Base-by-base conservation (phyloP, 805 yeast species). In the Saccharomycopsis oosterbeekiorum region DNA sequence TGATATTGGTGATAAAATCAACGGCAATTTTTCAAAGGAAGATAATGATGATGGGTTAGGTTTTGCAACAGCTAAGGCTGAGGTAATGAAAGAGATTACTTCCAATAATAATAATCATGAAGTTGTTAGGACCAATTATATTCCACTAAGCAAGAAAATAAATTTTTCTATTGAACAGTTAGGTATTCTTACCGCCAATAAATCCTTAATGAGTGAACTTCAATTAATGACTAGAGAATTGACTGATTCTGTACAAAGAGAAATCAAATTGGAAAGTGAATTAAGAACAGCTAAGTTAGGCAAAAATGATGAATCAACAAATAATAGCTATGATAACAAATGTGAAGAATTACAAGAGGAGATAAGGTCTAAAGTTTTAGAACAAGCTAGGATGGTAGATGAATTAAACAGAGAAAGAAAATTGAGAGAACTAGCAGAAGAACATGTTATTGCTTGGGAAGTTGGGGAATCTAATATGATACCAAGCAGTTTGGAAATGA, bases 211-310 rank as follows among this genome's bases (percentile, higher is more conserved):
- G 66, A 78, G 80, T 60, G 93, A 88, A 68, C 71, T 88, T 50
- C 86, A 84, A 62, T 68, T 86, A 26, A 85, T 88, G 1, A 84
- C 92, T 0, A 80, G 81, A 29, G 96, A 88, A 67, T 75, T 88
- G 57, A 92, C 91, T 0, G 82, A 82, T 26, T 84, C 92, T 0
- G 85, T 88, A 55, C 80, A 82, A 59, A 74, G 94, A 50, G 96
- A 88, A 69, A 75, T 86, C n/a, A 70, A 75, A 19, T 69, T 88
- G 55, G 91, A 85, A 67, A 74, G 74, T 57, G 76, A 73, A 54
- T 60, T 82, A 34, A 70, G 70, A 47, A 56, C 60, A 41, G 15
- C 11, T 9, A 59, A 14, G 21, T 21, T 47, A 59, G 39, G 17
- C 39, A 14, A 56, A 57, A 58, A 26, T 58, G 60, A 60, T 54